A percentile compares a stretch with the other conserved stretches of the same genome.
Conservation (phyloP, 768 basidiomycete species). For the Hygrocybe coccinea region DNA sequence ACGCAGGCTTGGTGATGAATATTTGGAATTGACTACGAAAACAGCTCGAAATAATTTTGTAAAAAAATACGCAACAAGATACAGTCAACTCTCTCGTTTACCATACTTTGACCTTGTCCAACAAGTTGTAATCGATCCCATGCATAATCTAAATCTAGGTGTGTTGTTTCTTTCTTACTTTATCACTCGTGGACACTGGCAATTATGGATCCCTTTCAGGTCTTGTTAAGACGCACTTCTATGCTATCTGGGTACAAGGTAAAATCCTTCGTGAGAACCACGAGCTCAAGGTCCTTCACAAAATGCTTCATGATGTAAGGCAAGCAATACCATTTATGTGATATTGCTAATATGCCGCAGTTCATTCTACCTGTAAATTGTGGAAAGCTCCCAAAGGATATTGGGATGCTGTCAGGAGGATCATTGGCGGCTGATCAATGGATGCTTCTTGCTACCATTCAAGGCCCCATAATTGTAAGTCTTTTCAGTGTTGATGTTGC, state of each 20-base stretch:
- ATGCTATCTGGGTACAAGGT: constrained; percentile 16
- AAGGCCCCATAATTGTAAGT: not conserved
- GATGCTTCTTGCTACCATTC: not conserved
- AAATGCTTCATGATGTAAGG: not conserved
- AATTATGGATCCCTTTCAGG: not conserved
- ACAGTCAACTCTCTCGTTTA: constrained; percentile 20
- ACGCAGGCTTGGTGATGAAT: not conserved
- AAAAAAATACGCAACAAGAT: not conserved
- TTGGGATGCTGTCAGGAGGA: constrained; percentile 23
- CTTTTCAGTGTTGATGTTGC: not conserved
- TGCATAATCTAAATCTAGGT: constrained; percentile 33
- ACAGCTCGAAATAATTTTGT: not conserved
- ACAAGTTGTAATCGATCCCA: constrained; percentile 29
- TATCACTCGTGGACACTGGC: not conserved
- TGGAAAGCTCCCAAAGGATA: constrained; percentile 13
- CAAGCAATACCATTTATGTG: too few species aligned
- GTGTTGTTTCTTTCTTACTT: not conserved
- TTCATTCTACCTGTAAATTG: constrained; percentile 2
- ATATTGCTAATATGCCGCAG: not conserved
- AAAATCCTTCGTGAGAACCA: constrained; percentile 12
- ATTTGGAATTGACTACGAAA: not conserved
- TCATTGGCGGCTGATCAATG: constrained; percentile 24
- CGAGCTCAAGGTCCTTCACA: constrained; percentile 5
- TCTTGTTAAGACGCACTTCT: constrained; percentile 13
- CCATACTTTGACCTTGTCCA: constrained; percentile 27